Evolutionary conservation across 257 asterid species (phyloP).

Genomic region (Forsythia suspensa): DNA sequence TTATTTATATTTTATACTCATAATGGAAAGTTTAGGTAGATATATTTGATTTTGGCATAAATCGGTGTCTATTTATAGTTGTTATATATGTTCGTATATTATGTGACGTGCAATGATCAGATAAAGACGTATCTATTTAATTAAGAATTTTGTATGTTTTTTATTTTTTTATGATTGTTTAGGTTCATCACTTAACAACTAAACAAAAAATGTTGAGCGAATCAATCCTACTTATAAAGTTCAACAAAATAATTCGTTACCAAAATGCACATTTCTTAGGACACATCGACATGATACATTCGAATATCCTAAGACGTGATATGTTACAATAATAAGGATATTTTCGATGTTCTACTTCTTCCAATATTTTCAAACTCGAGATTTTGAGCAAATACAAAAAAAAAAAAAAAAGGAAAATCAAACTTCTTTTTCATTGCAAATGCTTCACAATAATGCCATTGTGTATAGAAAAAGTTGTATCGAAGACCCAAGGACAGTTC

Average conservation of each 20-base stretch:
- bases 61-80: neutral
- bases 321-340: neutral
- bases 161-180: no score
- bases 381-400: no score
- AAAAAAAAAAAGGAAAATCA: no score
- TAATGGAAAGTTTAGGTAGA: neutral
- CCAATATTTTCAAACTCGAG: neutral
- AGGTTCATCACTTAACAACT: no score
- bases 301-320: neutral
- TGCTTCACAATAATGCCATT: neutral
- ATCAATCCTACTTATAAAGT: neutral
- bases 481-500: constrained; percentile 16
- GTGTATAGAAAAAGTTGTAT: neutral
- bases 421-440: no score
- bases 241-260: no score
- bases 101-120: neutral
- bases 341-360: neutral
- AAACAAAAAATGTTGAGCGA: neutral
- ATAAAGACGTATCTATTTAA: no score
- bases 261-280: neutral
- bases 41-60: no score
- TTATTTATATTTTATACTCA: neutral
- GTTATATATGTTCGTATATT: no score
- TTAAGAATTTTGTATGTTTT: no score
- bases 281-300: neutral